Evolutionary conservation across 805 yeast species (phyloP).

Genomic region (Starmera caribaea): DNA sequence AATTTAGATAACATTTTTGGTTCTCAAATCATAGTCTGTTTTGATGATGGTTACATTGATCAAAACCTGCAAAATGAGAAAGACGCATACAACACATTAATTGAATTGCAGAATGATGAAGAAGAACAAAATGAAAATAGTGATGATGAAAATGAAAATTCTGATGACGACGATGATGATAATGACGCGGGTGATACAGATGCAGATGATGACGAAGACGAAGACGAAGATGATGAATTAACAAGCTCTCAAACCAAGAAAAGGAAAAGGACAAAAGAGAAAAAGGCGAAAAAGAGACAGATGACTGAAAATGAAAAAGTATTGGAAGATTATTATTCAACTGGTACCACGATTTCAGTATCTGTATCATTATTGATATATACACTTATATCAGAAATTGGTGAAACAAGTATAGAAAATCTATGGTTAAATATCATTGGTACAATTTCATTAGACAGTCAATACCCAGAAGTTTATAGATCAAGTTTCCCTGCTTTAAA

Average conservation of each 20-base stretch:
- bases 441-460: conserved; percentile 66
- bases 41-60: conserved; percentile 78
- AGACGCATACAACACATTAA: conserved; percentile 49
- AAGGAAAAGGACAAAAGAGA: conserved; percentile 19
- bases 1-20: conserved; percentile 88
- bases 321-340: conserved; percentile 70
- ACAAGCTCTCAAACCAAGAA: conserved; percentile 18
- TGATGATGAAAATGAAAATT: conserved; percentile 21
- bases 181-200: conserved; percentile 21
- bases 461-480: conserved; percentile 67
- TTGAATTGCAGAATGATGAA: conserved; percentile 30
- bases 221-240: conserved; percentile 19
- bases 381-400: conserved; percentile 68
- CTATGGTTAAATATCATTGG: conserved; percentile 90
- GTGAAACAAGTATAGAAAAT: conserved; percentile 59
- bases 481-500: conserved; percentile 61
- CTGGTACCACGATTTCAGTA: conserved; percentile 69
- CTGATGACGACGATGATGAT: conserved; percentile 20
- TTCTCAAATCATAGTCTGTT: conserved; percentile 62
- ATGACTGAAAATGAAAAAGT: conserved; percentile 39
- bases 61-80: conserved; percentile 46
- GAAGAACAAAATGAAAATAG: conserved; percentile 27
- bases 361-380: conserved; percentile 76
- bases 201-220: conserved; percentile 20
- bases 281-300: conserved; percentile 31